phyloP scores from a whole-genome alignment of 257 asterid species.

The Echites panduratus region DNA sequence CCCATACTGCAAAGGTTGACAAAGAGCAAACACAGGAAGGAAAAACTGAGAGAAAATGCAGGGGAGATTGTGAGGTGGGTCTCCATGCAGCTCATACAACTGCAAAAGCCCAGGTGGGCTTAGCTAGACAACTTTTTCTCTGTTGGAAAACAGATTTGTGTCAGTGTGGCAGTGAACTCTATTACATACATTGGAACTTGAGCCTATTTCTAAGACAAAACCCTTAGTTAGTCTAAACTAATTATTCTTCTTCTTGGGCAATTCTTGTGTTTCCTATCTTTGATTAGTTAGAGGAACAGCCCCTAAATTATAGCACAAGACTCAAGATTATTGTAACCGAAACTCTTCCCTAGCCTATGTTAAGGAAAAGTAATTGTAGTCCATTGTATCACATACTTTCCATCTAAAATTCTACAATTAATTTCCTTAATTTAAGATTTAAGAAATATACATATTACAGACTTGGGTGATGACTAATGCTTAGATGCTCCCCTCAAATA shows the following conservation, averaged over 20 bases:
- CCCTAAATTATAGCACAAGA: neutral
- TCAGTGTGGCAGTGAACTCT: neutral
- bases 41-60: neutral
- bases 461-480: neutral
- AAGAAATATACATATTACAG: too few relatives aligned
- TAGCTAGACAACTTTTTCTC: too few relatives aligned
- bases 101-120: neutral
- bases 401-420: neutral
- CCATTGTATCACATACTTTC: neutral
- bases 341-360: too few relatives aligned
- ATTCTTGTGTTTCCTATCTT: neutral
- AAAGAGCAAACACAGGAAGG: neutral
- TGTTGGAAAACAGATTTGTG: neutral
- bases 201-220: neutral
- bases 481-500: neutral
- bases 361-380: too few relatives aligned
- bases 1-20: neutral
- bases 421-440: neutral
- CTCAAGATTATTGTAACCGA: too few relatives aligned
- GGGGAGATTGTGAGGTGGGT: neutral
- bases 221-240: neutral
- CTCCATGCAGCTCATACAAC: neutral
- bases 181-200: neutral
- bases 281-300: neutral
- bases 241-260: neutral